phyloP scores from a whole-genome alignment of 208 protist genomes.

The Porcisia deanei region DNA sequence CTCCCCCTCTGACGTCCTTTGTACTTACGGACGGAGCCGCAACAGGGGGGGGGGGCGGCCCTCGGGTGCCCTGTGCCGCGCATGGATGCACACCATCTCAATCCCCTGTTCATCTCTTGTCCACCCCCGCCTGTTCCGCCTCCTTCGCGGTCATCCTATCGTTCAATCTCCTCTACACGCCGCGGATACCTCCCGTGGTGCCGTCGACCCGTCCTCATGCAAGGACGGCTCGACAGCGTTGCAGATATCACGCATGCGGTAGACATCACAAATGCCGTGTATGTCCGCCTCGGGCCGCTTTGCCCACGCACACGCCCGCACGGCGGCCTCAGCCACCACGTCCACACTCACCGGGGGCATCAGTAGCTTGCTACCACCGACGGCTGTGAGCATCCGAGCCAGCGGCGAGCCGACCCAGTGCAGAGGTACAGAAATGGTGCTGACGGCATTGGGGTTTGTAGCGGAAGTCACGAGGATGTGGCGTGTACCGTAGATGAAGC shows the following conservation, averaged over 20 bases:
- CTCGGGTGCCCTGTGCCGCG: background rate
- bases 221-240: constrained; percentile 4
- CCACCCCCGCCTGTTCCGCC: background rate
- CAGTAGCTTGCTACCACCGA: constrained; percentile 56
- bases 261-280: constrained; percentile 57
- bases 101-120: background rate
- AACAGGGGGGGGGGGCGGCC: no score
- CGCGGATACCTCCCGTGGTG: background rate
- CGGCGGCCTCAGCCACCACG: constrained; percentile 67
- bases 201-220: background rate
- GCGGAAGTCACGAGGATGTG: constrained; percentile 34
- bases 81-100: background rate
- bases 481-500: constrained; percentile 84
- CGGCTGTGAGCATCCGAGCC: constrained; percentile 47
- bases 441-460: constrained; percentile 23
- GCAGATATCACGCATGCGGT: constrained; percentile 69
- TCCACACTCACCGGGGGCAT: constrained; percentile 67
- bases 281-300: constrained; percentile 22
- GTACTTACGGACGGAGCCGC: no score
- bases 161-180: background rate
- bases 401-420: constrained; percentile 59
- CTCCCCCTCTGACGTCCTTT: background rate
- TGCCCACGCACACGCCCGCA: constrained; percentile 61
- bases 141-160: background rate
- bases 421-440: constrained; percentile 65